Percentiles rank a stretch among this genome's conserved stretches.
Conservation (phyloP, 108 stramenopile genomes). For the Fistulifera pelliculosa region DNA sequence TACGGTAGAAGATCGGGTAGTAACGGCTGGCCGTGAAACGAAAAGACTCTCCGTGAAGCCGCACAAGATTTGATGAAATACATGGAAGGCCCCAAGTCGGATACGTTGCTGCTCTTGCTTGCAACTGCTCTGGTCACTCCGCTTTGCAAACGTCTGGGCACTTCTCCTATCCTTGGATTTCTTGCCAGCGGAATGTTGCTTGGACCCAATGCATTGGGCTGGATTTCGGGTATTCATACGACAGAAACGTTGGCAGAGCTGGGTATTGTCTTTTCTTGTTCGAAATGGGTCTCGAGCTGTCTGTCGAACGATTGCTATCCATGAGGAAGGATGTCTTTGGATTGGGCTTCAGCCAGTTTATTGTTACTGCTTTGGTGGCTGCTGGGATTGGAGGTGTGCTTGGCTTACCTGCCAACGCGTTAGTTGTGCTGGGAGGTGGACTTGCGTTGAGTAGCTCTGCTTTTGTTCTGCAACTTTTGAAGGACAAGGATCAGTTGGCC, state of each 20-base stretch:
- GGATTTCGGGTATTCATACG: conserved; percentile 74
- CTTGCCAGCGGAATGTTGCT: conserved; percentile 82
- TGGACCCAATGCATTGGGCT: conserved; percentile 83
- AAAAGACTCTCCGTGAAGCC: conserved; percentile 52
- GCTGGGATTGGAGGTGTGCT: conserved; percentile 42
- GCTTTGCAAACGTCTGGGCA: conserved; percentile 72
- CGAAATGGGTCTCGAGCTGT: conserved; percentile 96
- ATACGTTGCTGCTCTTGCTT: conserved; percentile 76
- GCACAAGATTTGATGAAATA: conserved; percentile 41
- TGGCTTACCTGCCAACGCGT: conserved; percentile 61
- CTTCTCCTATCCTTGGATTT: conserved; percentile 90
- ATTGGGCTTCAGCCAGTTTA: conserved; percentile 82
- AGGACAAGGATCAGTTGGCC: conserved; percentile 90
- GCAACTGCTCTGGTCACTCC: conserved; percentile 88
- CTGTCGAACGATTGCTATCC: conserved; percentile 66
- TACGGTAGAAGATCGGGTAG: conserved; percentile 15
- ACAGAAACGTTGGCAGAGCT: conserved; percentile 83
- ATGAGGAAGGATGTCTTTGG: conserved; percentile 94
- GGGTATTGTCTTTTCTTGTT: conserved; percentile 96
- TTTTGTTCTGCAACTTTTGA: conserved; percentile 91
- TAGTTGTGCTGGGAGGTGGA: conserved; percentile 86
- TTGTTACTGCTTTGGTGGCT: conserved; percentile 57
- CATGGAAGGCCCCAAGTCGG: conserved; percentile 83
- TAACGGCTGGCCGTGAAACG: conserved; percentile 16
- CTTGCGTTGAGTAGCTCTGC: conserved; percentile 86